phyloP scores from a whole-genome alignment of 768 basidiomycete species.

The Termitomyces heimii region DNA sequence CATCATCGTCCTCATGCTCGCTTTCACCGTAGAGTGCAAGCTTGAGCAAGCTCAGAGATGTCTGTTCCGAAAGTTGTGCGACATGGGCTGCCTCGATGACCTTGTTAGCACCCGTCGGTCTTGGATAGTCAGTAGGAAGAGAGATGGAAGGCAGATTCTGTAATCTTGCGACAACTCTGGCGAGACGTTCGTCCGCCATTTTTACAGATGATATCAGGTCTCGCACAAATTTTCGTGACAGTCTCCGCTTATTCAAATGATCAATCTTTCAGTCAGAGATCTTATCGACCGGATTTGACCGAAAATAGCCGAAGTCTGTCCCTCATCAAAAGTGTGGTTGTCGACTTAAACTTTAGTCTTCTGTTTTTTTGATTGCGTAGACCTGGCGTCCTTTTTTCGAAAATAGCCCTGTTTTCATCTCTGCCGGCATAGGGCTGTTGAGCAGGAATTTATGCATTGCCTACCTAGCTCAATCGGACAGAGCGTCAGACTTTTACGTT shows the following conservation, averaged over 20 bases:
- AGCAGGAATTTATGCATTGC: conserved; percentile 18
- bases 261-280: neutral
- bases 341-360: neutral
- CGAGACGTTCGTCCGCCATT: conserved; percentile 43
- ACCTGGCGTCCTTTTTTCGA: neutral
- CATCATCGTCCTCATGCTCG: conserved; percentile 45
- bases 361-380: too few relatives aligned
- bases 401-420: too few relatives aligned
- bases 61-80: conserved; percentile 65
- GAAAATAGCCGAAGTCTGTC: neutral
- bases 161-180: conserved; percentile 57
- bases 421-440: too few relatives aligned
- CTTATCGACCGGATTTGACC: neutral
- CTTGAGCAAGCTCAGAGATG: conserved; percentile 75
- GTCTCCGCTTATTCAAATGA: neutral
- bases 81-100: conserved; percentile 81
- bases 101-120: conserved; percentile 65
- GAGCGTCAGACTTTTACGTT: conserved; percentile 54
- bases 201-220: neutral
- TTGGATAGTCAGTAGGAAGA: conserved; percentile 93
- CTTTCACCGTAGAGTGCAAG: conserved; percentile 70
- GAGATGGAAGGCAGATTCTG: conserved; percentile 85
- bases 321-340: neutral
- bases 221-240: neutral
- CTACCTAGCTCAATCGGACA: conserved; percentile 63